A percentile compares a stretch with the other conserved stretches of the same genome.
Conservation (phyloP, 2,329 filamentous ascomycete genomes). For the Ustilaginoidea virens region DNA sequence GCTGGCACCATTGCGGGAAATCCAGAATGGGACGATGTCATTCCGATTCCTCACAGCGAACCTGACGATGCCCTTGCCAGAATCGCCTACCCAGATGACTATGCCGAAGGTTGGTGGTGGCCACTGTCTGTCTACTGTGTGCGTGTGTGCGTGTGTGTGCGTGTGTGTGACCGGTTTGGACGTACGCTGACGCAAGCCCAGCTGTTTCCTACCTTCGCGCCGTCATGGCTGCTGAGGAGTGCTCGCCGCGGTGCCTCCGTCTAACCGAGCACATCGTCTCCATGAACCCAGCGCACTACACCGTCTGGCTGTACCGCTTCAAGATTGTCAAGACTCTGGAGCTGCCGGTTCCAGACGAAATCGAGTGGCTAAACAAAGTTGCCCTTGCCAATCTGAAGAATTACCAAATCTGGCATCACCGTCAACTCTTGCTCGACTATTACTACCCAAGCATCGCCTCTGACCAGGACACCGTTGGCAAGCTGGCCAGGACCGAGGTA, state of each 20-base stretch:
- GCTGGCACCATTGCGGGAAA: slow-evolving; percentile 37
- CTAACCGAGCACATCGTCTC: slow-evolving; percentile 82
- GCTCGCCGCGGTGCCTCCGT: slow-evolving; percentile 59
- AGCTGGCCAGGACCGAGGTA: slow-evolving; percentile 49
- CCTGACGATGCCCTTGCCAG: slow-evolving; percentile 73
- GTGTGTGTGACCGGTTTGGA: neutral
- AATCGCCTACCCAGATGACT: slow-evolving; percentile 82
- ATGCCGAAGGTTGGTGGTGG: slow-evolving; percentile 51
- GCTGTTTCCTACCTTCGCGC: slow-evolving; percentile 88
- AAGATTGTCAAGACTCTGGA: slow-evolving; percentile 55
- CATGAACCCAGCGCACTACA: slow-evolving; percentile 95
- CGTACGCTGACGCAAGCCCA: slow-evolving; percentile 13
- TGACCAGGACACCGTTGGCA: slow-evolving; percentile 38
- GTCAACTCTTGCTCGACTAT: slow-evolving; percentile 47
- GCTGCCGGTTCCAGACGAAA: slow-evolving; percentile 52
- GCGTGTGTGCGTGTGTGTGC: neutral
- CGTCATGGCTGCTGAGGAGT: slow-evolving; percentile 79
- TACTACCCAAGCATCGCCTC: slow-evolving; percentile 43
- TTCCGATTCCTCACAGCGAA: slow-evolving; percentile 72
- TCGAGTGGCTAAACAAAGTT: slow-evolving; percentile 74
- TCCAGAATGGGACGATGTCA: slow-evolving; percentile 69
- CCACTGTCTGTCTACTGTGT: slow-evolving; percentile 1
- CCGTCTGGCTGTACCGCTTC: slow-evolving; percentile 93
- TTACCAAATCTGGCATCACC: slow-evolving; percentile 91
- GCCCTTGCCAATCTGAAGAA: slow-evolving; percentile 83